These are phyloP conservation scores for Torulaspora quercuum DNA, from an alignment of 805 yeast species.

Conservation along the genomic window DNA sequence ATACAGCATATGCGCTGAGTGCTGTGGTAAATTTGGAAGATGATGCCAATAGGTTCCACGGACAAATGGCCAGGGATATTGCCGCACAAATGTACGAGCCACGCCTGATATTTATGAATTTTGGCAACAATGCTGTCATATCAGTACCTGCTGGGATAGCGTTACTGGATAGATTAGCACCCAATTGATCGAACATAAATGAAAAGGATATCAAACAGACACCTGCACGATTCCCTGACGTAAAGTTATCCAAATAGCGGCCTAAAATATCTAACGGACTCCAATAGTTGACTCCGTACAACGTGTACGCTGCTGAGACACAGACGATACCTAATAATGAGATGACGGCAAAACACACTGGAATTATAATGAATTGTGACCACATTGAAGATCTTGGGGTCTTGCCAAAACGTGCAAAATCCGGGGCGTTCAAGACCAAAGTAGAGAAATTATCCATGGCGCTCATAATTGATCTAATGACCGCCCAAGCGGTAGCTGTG, in stretches of 20 bases:
- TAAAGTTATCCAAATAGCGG: constrained; percentile 51
- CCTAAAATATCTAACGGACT: constrained; percentile 75
- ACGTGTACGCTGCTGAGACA: constrained; percentile 66
- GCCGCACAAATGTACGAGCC: constrained; percentile 77
- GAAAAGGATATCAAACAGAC: constrained; percentile 70
- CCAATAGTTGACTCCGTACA: constrained; percentile 75
- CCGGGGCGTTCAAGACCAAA: constrained; percentile 84
- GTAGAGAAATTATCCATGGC: constrained; percentile 84
- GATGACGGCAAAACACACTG: constrained; percentile 73
- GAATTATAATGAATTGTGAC: constrained; percentile 65
- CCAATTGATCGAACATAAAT: constrained; percentile 72
- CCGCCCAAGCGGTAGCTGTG: constrained; percentile 76
- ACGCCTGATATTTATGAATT: constrained; percentile 67
- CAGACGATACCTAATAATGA: constrained; percentile 82
- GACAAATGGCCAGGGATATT: constrained; percentile 68
- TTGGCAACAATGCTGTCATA: constrained; percentile 62
- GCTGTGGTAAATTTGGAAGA: constrained; percentile 76
- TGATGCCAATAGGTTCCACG: constrained; percentile 74
- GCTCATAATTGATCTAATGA: constrained; percentile 72
- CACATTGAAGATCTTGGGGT: constrained; percentile 49
- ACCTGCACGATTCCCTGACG: constrained; percentile 69
- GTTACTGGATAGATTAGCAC: constrained; percentile 72
- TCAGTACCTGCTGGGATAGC: constrained; percentile 72
- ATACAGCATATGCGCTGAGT: constrained; percentile 75
- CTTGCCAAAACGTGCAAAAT: constrained; percentile 78